phyloP scores from a whole-genome alignment of 129 eudicot species.

The Ambrosia trifida region DNA sequence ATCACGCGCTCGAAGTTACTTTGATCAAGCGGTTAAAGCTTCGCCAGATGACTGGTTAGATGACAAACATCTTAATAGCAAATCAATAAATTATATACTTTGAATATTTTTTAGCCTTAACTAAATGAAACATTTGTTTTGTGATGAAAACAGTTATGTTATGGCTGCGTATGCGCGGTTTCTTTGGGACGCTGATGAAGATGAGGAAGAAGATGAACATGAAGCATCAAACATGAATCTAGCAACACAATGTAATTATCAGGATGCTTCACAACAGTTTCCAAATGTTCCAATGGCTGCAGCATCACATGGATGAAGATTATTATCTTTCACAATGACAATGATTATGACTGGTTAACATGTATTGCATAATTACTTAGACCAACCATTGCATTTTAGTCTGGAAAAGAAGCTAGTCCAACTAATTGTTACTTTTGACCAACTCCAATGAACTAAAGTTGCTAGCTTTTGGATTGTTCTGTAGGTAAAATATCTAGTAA shows the following conservation, averaged over 20 bases:
- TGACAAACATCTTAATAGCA: neutral
- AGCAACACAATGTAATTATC: constrained; percentile 31
- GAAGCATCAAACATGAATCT: constrained; percentile 13
- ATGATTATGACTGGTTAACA: constrained; percentile 22
- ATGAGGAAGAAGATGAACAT: constrained; percentile 41
- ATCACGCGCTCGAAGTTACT: constrained; percentile 62
- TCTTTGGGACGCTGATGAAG: constrained; percentile 75
- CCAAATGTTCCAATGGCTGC: constrained; percentile 38
- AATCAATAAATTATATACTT: neutral
- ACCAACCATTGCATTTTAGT: neutral
- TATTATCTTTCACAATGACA: constrained; percentile 12
- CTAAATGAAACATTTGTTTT: neutral
- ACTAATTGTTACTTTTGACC: neutral
- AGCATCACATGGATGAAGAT: constrained; percentile 36
- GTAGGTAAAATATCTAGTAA: constrained; percentile 1
- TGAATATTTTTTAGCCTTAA: neutral
- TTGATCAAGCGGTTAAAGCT: constrained; percentile 73
- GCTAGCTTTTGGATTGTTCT: constrained; percentile 12
- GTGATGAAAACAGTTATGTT: constrained; percentile 49
- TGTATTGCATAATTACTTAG: neutral
- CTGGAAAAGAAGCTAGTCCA: neutral
- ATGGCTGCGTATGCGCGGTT: constrained; percentile 72
- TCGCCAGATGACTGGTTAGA: constrained; percentile 77
- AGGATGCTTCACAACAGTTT: constrained; percentile 42
- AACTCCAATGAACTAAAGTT: neutral